Evolutionary conservation across 768 basidiomycete species (phyloP), one percentile per base, ranked within the genome.

Genomic region (Phlebiopsis gigantea): DNA sequence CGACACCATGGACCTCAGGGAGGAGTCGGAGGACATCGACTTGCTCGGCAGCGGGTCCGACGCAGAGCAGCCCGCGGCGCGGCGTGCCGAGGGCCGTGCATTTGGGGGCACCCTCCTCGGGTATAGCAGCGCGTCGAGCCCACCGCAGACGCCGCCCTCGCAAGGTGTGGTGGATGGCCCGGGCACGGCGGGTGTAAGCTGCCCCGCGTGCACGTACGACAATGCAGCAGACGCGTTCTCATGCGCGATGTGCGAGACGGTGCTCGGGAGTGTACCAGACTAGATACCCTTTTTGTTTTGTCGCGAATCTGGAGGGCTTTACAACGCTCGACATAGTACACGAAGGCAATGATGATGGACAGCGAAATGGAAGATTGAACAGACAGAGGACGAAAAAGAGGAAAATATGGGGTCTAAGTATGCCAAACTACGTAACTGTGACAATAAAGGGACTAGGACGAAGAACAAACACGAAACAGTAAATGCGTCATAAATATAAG

Each of bases 101-200:
- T 92, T 92, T 66, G 79, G 79, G 51, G 89, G 90, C 24, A 92
- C 90, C 22, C 67, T 90, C 44, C 76, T 91, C 29, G 80, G 81
- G 45, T 75, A 46, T 45, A 54, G 52, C 42, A 45, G 53, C 25
- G 29, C 53, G 14, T 42, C 49, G 49, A 57, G 39, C 24, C 44
- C 34, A 8, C 68, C 51, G 34, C 47, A 53, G 44, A 52, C 52
- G 41, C 19, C 44, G 46, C 19, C 44, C 50, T 68, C 72, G 48
- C 71, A 76, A 58, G 65, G 46, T 24, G 59, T 57, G 26, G 57
- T 58, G 29, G 61, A 57, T 39, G 56, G 61, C 43, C 30, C 61
- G 21, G 65, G 62, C 3, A 65, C 66, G 19, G 59, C 55, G 12
- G 66, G 69, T 58, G 80, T 78, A 62, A 58, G 77, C 0, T 89